Percentiles rank a stretch among this genome's conserved stretches.
Evolutionary conservation across 495 filamentous ascomycete species (phyloP).

Genomic region (Trypethelium eluteriae): DNA sequence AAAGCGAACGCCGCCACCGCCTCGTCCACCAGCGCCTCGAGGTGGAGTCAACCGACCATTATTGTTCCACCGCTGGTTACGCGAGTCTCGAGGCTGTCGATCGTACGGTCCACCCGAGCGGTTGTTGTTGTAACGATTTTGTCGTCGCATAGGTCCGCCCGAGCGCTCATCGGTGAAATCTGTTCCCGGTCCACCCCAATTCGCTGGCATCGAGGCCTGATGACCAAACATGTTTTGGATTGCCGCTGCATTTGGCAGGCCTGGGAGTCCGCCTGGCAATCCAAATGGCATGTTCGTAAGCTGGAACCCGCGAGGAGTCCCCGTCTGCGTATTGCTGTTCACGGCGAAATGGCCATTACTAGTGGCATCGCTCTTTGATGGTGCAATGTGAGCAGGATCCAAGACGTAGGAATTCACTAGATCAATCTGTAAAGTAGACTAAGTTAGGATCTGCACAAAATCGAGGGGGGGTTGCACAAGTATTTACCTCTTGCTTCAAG

Average conservation of each 20-base stretch:
- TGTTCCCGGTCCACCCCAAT: slow-evolving; percentile 39
- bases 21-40: slow-evolving; percentile 38
- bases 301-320: slow-evolving; percentile 87
- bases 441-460: slow-evolving; percentile 23
- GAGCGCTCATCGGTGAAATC: slow-evolving; percentile 38
- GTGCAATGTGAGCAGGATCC: slow-evolving; percentile 86
- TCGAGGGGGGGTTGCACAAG: too few species aligned
- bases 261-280: slow-evolving; percentile 19
- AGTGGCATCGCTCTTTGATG: slow-evolving; percentile 89
- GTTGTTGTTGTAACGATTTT: slow-evolving; percentile 42
- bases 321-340: slow-evolving; percentile 62
- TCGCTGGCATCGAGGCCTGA: slow-evolving; percentile 34
- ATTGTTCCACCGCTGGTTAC: slow-evolving; percentile 34
- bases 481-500: slow-evolving; percentile 72
- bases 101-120: slow-evolving; percentile 52
- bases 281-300: slow-evolving; percentile 58
- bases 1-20: slow-evolving; percentile 35
- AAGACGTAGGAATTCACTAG: slow-evolving; percentile 90
- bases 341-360: slow-evolving; percentile 93
- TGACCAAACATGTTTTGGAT: slow-evolving; percentile 48
- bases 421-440: slow-evolving; percentile 48
- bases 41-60: slow-evolving; percentile 37
- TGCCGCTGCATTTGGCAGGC: slow-evolving; percentile 38
- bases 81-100: slow-evolving; percentile 38
- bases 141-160: slow-evolving; percentile 53